Conservation (phyloP, 306 rosid genomes). For the Boehmeria nivea region DNA sequence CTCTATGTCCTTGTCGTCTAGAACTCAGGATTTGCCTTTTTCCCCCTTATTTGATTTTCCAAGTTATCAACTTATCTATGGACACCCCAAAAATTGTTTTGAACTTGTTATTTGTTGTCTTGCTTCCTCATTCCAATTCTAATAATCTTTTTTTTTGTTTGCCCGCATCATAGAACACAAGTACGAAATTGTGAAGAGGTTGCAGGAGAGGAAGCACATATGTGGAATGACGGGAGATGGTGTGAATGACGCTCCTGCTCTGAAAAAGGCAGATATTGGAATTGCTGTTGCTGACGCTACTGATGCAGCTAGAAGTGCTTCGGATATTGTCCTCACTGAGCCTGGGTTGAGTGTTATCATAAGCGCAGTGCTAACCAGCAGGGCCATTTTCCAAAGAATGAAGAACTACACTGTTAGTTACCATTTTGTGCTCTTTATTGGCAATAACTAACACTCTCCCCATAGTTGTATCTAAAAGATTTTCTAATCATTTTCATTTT, state of each 20-base stretch:
- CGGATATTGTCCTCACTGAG: conserved; percentile 97
- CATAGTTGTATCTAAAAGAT: background rate
- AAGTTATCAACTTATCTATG: background rate
- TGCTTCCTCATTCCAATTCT: conserved; percentile 21
- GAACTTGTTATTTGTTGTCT: background rate
- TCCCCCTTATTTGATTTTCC: background rate
- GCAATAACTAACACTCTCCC: background rate
- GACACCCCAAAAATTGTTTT: background rate
- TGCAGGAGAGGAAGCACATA: conserved; percentile 91
- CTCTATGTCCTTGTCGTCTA: background rate
- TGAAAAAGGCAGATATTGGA: conserved; percentile 95
- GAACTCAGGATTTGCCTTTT: background rate
- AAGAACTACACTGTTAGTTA: conserved; percentile 89
- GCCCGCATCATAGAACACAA: conserved; percentile 65
- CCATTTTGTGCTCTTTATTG: conserved; percentile 17
- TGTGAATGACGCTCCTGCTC: conserved; percentile 96
- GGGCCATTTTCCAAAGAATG: conserved; percentile 99
- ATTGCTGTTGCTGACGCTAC: conserved; percentile 99
- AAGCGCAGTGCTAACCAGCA: conserved; percentile 95
- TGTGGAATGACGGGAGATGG: conserved; percentile 99
- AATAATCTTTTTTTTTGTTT: conserved; percentile 12
- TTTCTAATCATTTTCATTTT: background rate
- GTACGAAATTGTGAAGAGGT: conserved; percentile 91
- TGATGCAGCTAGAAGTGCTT: conserved; percentile 96
- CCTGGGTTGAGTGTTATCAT: conserved; percentile 96